Evolutionary conservation across 352 stramenopile genomes (phyloP).

Genomic region (Phytophthora sansomeana): DNA sequence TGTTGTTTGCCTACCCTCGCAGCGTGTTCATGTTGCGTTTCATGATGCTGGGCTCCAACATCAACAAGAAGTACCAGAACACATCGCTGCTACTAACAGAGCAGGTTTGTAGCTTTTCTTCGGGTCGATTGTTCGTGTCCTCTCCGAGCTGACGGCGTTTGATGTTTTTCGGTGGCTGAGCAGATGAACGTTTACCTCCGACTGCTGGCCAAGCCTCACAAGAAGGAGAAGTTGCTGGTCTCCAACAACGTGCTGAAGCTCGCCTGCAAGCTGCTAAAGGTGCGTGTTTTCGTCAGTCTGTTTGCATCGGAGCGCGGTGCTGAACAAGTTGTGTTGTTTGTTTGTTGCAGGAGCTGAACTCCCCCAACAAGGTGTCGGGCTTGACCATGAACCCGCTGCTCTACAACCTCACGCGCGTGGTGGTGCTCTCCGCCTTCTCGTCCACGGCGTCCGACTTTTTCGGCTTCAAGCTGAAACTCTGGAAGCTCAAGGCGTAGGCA

Average conservation of each 20-base stretch:
- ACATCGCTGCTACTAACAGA: slow-evolving; percentile 92
- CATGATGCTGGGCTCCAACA: slow-evolving; percentile 91
- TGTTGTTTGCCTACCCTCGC: slow-evolving; percentile 17
- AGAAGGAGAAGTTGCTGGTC: slow-evolving; percentile 90
- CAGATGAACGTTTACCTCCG: slow-evolving; percentile 91
- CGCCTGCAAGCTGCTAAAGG: slow-evolving; percentile 91
- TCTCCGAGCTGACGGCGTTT: slow-evolving; percentile 13
- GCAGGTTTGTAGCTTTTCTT: slow-evolving; percentile 59
- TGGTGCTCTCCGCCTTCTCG: slow-evolving; percentile 91
- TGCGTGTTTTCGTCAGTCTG: slow-evolving; percentile 21
- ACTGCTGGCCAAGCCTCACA: slow-evolving; percentile 84
- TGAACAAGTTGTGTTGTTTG: slow-evolving; percentile 31
- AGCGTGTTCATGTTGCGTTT: slow-evolving; percentile 92
- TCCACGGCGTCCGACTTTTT: slow-evolving; percentile 91
- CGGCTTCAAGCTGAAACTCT: slow-evolving; percentile 93
- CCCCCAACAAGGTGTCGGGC: slow-evolving; percentile 91
- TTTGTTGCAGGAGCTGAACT: slow-evolving; percentile 78
- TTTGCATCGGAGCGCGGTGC: not conserved
- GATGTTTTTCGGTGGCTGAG: slow-evolving; percentile 15
- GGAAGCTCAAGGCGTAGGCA: slow-evolving; percentile 87
- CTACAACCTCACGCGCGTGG: slow-evolving; percentile 90
- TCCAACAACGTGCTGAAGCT: slow-evolving; percentile 93
- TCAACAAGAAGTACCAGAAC: slow-evolving; percentile 94
- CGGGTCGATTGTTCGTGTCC: not conserved
- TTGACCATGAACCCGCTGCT: slow-evolving; percentile 92